A percentile compares a stretch with the other conserved stretches of the same genome.
phyloP scores from a whole-genome alignment of 164 flowering plant genomes.

The Houttuynia cordata region DNA sequence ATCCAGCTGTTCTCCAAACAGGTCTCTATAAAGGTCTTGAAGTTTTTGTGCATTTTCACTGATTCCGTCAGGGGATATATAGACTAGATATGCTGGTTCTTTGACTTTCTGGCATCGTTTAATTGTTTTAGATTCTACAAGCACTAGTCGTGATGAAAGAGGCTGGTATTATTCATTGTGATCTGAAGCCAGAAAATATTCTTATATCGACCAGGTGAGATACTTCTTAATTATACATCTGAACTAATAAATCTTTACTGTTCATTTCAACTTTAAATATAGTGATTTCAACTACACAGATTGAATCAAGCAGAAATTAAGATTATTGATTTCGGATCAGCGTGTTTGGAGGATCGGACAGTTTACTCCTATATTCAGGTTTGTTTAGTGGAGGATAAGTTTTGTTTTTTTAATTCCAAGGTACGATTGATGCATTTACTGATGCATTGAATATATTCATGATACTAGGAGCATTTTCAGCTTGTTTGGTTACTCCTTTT shows the following conservation, averaged over 20 bases:
- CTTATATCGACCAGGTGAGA: constrained; percentile 78
- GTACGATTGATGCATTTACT: too few species aligned
- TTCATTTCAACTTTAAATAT: constrained; percentile 14
- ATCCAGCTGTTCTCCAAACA: constrained; percentile 93
- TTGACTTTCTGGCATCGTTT: constrained; percentile 2
- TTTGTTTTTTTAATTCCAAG: too few species aligned
- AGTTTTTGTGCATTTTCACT: background rate
- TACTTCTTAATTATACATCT: constrained; percentile 12
- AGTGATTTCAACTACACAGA: constrained; percentile 33
- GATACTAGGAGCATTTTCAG: background rate
- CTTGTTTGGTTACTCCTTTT: background rate
- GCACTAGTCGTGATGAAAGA: constrained; percentile 84
- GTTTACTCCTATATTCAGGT: constrained; percentile 99
- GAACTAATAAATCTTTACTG: background rate
- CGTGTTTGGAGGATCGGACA: constrained; percentile 93
- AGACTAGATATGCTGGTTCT: background rate
- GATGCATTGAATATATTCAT: background rate
- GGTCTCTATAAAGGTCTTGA: constrained; percentile 23
- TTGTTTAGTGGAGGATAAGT: background rate
- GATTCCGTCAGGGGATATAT: background rate
- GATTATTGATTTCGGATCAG: constrained; percentile 98
- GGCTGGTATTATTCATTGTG: constrained; percentile 96
- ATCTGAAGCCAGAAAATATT: constrained; percentile 98
- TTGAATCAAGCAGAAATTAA: constrained; percentile 71
- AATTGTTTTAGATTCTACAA: constrained; percentile 46